Conservation (phyloP, 1,139 yeast species). For the Candida frijolesensis region DNA sequence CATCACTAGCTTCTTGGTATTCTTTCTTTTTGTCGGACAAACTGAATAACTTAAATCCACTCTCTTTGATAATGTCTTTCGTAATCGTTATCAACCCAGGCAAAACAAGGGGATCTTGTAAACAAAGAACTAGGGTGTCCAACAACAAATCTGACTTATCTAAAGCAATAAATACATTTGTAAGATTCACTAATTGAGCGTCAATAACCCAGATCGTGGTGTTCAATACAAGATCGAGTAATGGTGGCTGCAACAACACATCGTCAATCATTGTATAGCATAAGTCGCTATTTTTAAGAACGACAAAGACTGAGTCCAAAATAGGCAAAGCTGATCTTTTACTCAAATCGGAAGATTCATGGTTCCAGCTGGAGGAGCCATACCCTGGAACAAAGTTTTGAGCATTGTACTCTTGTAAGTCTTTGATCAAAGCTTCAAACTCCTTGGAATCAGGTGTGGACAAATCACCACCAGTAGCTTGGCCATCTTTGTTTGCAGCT, state of each 20-base stretch:
- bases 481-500: constrained; percentile 8
- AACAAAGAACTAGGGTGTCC: constrained; percentile 26
- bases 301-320: constrained; percentile 25
- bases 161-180: constrained; percentile 30
- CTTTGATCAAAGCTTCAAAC: constrained; percentile 12
- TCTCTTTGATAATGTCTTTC: constrained; percentile 25
- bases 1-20: neutral
- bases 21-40: constrained; percentile 5
- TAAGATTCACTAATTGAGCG: constrained; percentile 24
- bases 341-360: neutral
- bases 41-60: constrained; percentile 21
- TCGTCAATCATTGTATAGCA: constrained; percentile 28
- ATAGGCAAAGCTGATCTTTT: constrained; percentile 18
- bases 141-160: constrained; percentile 32
- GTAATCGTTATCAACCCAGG: constrained; percentile 33
- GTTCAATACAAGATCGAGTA: constrained; percentile 25
- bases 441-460: neutral
- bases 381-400: constrained; percentile 2
- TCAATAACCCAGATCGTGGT: constrained; percentile 26
- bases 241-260: constrained; percentile 27
- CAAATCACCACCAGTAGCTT: neutral
- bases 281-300: constrained; percentile 25
- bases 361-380: neutral
- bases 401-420: constrained; percentile 14
- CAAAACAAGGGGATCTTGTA: constrained; percentile 29